Percentiles rank a stretch among this genome's conserved stretches.
Evolutionary conservation across 2,329 filamentous ascomycete genomes (phyloP).

Genomic region (Davidsoniella neocaledoniae): DNA sequence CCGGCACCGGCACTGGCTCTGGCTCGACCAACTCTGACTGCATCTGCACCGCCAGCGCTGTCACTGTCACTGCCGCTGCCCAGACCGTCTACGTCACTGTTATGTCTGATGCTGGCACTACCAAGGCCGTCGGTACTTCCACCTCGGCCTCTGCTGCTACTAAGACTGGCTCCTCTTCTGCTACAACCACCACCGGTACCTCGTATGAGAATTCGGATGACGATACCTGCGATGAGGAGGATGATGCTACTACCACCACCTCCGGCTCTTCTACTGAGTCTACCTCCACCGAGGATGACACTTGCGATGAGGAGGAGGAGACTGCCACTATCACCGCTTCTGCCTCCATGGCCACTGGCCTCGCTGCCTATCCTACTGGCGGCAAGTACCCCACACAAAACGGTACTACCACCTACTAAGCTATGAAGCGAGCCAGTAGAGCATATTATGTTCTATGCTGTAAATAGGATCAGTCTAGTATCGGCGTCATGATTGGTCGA

Average conservation of each 20-base stretch:
- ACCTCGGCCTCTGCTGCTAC: not conserved
- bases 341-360: slow-evolving; percentile 19
- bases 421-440: slow-evolving; percentile 15
- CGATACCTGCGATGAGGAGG: slow-evolving; percentile 13
- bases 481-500: not conserved
- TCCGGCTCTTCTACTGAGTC: not conserved
- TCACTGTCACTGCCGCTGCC: slow-evolving; percentile 15
- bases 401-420: slow-evolving; percentile 21
- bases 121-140: slow-evolving; percentile 13
- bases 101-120: slow-evolving; percentile 14
- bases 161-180: slow-evolving; percentile 9
- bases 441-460: not conserved
- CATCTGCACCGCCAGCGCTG: slow-evolving; percentile 8
- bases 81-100: slow-evolving; percentile 18
- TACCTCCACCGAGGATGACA: slow-evolving; percentile 13
- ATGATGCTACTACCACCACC: not conserved
- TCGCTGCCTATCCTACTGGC: slow-evolving; percentile 16
- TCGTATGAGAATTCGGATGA: slow-evolving; percentile 4
- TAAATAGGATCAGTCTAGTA: not conserved
- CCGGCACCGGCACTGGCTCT: slow-evolving; percentile 16
- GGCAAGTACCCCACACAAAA: slow-evolving; percentile 25
- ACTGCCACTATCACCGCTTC: slow-evolving; percentile 15
- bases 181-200: slow-evolving; percentile 5
- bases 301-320: slow-evolving; percentile 10
- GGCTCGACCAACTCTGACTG: slow-evolving; percentile 15